Evolutionary conservation across 2,329 filamentous ascomycete species (phyloP).

Genomic region (Lasiodiplodia citricola): DNA sequence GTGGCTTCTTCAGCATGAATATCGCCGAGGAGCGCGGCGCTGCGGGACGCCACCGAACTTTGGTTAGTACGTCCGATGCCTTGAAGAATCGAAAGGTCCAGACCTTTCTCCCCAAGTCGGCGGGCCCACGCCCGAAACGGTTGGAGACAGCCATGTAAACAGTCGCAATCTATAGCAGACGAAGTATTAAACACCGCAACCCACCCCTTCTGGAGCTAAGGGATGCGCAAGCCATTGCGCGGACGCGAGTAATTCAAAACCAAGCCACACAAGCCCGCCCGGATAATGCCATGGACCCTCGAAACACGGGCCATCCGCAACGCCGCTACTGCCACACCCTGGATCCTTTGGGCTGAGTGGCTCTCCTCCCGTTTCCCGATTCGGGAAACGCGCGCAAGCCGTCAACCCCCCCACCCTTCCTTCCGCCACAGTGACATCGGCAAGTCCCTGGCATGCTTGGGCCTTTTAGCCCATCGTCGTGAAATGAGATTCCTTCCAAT

Average conservation of each 20-base stretch:
- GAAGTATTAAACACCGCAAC: background rate
- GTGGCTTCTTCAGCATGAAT: background rate
- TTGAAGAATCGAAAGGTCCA: background rate
- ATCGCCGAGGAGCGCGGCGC: background rate
- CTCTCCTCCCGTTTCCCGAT: background rate
- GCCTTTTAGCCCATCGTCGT: background rate
- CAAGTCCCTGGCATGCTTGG: background rate
- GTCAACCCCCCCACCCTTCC: background rate
- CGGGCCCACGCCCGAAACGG: too few relatives aligned
- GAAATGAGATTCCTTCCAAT: background rate
- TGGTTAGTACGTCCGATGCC: background rate
- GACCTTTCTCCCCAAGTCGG: background rate
- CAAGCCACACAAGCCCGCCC: background rate
- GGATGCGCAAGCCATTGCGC: background rate
- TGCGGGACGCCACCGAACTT: background rate
- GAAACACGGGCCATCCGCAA: background rate
- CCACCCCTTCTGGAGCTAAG: background rate
- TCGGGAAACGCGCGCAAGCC: background rate
- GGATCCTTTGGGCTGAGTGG: background rate
- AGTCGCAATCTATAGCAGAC: background rate
- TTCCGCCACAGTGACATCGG: background rate
- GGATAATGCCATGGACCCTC: background rate
- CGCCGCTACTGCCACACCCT: background rate
- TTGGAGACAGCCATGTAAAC: background rate
- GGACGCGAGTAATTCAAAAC: background rate